A percentile compares a stretch with the other conserved stretches of the same genome.
Evolutionary conservation across 805 yeast genomes (phyloP).

Genomic region (Candida hispaniensis): DNA sequence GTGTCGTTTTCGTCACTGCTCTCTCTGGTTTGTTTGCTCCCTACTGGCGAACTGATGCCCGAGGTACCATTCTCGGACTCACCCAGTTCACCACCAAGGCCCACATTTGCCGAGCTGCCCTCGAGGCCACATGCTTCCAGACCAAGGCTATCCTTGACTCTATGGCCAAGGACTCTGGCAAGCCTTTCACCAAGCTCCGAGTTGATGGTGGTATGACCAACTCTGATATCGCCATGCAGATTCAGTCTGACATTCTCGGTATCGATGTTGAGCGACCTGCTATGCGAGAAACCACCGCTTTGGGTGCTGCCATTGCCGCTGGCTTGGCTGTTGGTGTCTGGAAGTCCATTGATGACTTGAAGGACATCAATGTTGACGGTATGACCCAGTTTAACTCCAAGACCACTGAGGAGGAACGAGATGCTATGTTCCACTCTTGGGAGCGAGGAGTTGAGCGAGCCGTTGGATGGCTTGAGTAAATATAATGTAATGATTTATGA

Average conservation of each 20-base stretch:
- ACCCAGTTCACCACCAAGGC: conserved; percentile 87
- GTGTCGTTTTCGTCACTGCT: conserved; percentile 91
- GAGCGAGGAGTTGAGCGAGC: conserved; percentile 75
- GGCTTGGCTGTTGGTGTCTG: conserved; percentile 67
- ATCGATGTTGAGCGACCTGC: conserved; percentile 74
- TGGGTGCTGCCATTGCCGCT: conserved; percentile 95
- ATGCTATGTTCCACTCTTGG: conserved; percentile 65
- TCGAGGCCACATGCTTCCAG: conserved; percentile 92
- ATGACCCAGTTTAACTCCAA: conserved; percentile 23
- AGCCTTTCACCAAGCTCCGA: conserved; percentile 37
- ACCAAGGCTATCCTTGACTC: conserved; percentile 83
- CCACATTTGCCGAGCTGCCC: conserved; percentile 88
- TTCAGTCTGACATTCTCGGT: conserved; percentile 86
- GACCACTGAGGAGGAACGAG: conserved; percentile 49
- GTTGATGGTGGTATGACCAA: conserved; percentile 96
- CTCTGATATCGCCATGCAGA: conserved; percentile 84
- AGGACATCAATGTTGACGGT: conserved; percentile 23
- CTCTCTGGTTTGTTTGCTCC: conserved; percentile 92
- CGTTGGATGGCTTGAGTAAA: conserved; percentile 55
- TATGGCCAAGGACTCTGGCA: conserved; percentile 77
- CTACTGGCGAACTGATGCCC: conserved; percentile 86
- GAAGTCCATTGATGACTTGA: conserved; percentile 64
- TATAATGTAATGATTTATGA: too few species aligned
- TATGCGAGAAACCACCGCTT: conserved; percentile 83
- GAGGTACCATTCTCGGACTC: conserved; percentile 88